Conservation (phyloP, 805 yeast genomes). For the Candida bentonensis region DNA sequence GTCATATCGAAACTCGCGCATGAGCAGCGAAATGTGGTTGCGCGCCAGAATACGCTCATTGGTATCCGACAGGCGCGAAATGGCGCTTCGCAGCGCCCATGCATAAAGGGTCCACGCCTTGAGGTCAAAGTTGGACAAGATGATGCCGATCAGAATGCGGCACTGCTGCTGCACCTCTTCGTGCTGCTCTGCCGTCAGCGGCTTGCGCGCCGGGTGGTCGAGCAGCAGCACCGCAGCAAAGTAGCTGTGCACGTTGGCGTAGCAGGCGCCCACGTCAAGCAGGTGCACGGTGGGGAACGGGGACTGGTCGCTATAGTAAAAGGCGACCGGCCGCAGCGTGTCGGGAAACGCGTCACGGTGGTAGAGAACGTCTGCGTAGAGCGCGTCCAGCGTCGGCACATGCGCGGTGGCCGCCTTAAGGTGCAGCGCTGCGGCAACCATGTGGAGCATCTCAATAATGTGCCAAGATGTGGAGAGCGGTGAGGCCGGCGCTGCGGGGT, state of each 20-base stretch:
- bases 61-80: not conserved
- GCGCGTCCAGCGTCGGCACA: not conserved
- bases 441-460: not conserved
- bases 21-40: not conserved
- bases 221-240: not conserved
- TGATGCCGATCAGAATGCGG: not conserved
- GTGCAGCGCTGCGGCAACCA: not conserved
- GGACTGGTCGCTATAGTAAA: not conserved
- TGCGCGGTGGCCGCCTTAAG: not conserved
- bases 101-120: not conserved
- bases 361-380: not conserved
- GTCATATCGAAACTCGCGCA: not conserved
- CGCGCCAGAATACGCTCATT: not conserved
- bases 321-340: constrained; percentile 1
- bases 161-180: not conserved
- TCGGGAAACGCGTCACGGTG: not conserved
- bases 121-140: constrained; percentile 1
- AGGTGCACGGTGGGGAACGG: not conserved
- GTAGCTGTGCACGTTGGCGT: not conserved
- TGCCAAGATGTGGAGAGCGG: not conserved
- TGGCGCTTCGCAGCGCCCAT: not conserved
- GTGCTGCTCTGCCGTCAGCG: not conserved
- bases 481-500: not conserved
- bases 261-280: not conserved
- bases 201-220: constrained; percentile 1